These are phyloP conservation scores for Rubroshorea leprosula DNA, from an alignment of 345 rosid genomes.

Conservation along the genomic window DNA sequence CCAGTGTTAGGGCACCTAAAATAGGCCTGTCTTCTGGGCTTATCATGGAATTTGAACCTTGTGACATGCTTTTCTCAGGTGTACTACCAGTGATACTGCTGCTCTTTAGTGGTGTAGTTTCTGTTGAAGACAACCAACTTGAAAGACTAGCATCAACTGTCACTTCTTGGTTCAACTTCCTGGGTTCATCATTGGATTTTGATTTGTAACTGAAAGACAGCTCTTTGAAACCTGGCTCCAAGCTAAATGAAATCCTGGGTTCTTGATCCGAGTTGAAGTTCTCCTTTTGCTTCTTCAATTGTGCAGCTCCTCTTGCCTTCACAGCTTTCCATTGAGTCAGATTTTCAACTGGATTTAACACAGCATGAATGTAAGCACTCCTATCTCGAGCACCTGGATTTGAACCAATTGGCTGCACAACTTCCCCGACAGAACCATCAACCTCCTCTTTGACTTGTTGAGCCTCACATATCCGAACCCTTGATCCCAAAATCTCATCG, in stretches of 20 bases:
- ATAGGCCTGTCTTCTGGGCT: slow-evolving; percentile 80
- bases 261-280: slow-evolving; percentile 39
- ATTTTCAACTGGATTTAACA: slow-evolving; percentile 85
- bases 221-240: too few species aligned
- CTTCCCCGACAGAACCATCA: slow-evolving; percentile 19
- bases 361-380: slow-evolving; percentile 49
- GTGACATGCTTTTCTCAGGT: slow-evolving; percentile 37
- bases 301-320: slow-evolving; percentile 45
- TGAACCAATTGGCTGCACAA: slow-evolving; percentile 21
- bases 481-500: slow-evolving; percentile 15
- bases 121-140: slow-evolving; percentile 72
- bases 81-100: too few species aligned
- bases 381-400: slow-evolving; percentile 39
- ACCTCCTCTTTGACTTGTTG: slow-evolving; percentile 20
- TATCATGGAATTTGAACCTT: slow-evolving; percentile 39
- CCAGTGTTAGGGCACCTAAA: slow-evolving; percentile 78
- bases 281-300: slow-evolving; percentile 60
- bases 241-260: slow-evolving; percentile 26
- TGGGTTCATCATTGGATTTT: too few species aligned
- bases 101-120: slow-evolving; percentile 37
- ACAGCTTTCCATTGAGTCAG: slow-evolving; percentile 85
- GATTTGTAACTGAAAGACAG: too few species aligned
- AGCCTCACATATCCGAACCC: not conserved
- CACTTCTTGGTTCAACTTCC: slow-evolving; percentile 39
- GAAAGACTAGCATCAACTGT: slow-evolving; percentile 90